Evolutionary conservation across 164 flowering plant species (phyloP), one percentile per base, ranked within the genome.

Genomic region (Akebia trifoliata): DNA sequence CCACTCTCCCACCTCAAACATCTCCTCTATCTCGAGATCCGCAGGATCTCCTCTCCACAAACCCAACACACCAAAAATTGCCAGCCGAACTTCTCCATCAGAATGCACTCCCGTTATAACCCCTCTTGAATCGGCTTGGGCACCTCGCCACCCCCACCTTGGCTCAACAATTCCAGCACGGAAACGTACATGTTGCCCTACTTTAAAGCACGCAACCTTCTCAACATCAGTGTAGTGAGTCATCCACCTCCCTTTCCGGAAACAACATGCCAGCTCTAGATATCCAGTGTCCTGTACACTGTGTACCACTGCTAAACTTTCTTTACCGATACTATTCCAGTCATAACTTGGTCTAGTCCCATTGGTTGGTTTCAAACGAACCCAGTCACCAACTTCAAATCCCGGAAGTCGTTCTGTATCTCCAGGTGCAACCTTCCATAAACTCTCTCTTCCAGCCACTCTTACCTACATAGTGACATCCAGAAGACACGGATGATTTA

Each of bases 341-440:
- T 93, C 99, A 69, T 93, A 93, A 72, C 89, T 81, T 11, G 93
- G 86, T 62, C 98, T 79, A 39, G 75, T 74, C n/a, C 97, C 97
- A 30, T 79, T 63, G 62, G 74, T 83, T 35, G 91, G 87, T 50
- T 86, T 93, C 57, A 86, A 77, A 34, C 94, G 91, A 12, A 93
- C 99, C 99, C 99, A 93, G 61, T 93, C 97, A 64, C 99, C 99
- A 62, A 93, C 96, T 73, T 87, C 90, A 80, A 93, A 81, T 17
- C 95, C 97, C 28, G 97, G 74, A 48, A 90, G 92, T 28, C 78
- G 60, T 66, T 87, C 99, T 50, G 92, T 90, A 77, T 93, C 99
- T 58, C 99, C 97, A 49, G 99, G 99, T 57, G 96, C 76, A 70
- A 93, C 87, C 77, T 78, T 90, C 99, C 99, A 93, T 48, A 87